phyloP scores from a whole-genome alignment of 2,329 filamentous ascomycete genomes.

The Xylariaceae sp. region DNA sequence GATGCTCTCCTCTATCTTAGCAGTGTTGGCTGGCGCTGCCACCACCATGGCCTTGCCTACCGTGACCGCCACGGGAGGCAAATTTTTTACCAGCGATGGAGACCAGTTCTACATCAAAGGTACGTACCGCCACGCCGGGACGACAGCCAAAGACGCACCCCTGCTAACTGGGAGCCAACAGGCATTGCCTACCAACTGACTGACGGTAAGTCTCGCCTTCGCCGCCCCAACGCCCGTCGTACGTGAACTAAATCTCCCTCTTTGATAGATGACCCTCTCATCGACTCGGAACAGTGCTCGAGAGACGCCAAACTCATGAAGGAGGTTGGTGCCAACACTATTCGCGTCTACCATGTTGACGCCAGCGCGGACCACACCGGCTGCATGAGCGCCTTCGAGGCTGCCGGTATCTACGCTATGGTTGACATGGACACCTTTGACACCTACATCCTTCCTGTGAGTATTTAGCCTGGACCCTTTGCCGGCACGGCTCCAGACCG shows the following conservation, averaged over 20 bases:
- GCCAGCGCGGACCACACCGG: slow-evolving; percentile 60
- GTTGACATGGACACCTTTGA: slow-evolving; percentile 73
- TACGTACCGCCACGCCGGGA: too few relatives aligned
- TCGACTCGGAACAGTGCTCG: slow-evolving; percentile 67
- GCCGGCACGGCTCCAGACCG: too few relatives aligned
- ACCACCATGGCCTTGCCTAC: slow-evolving; percentile 35
- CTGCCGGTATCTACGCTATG: slow-evolving; percentile 76
- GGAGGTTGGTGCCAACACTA: slow-evolving; percentile 71
- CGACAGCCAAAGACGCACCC: too few relatives aligned
- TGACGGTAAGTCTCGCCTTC: slow-evolving; percentile 24
- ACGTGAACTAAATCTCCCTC: slow-evolving; percentile 3
- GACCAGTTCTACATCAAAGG: slow-evolving; percentile 81
- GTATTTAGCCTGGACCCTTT: too few relatives aligned
- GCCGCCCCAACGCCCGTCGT: neutral
- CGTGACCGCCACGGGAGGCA: slow-evolving; percentile 59
- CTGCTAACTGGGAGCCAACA: slow-evolving; percentile 24
- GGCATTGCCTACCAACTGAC: slow-evolving; percentile 65
- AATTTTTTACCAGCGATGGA: slow-evolving; percentile 78
- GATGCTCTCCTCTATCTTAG: slow-evolving; percentile 32
- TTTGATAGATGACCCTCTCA: slow-evolving; percentile 60
- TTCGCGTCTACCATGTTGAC: slow-evolving; percentile 86
- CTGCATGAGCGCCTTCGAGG: slow-evolving; percentile 74
- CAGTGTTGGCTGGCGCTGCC: slow-evolving; percentile 27
- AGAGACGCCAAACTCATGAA: slow-evolving; percentile 73
- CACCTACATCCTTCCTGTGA: slow-evolving; percentile 58